Base-by-base conservation (phyloP, 768 basidiomycete genomes). In the Tylopilus rubrobrunneus region DNA sequence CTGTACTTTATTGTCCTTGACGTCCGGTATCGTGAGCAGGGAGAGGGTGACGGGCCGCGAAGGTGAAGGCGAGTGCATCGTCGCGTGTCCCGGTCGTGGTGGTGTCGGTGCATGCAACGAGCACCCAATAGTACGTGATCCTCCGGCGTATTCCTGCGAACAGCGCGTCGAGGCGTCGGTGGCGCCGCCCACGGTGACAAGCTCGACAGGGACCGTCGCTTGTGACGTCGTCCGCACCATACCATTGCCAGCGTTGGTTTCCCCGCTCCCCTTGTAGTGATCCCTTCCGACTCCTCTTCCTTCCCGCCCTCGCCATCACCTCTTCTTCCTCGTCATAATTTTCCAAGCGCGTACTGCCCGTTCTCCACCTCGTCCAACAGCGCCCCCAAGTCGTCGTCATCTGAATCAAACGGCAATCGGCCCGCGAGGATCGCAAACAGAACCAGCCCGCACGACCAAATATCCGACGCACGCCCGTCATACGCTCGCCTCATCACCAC, bases 381-480 rank as follows among this genome's bases (percentile, higher is more conserved):
- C 11, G 78, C 72, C 3, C 79, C 77, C 45, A 88, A 77, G 64
- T 95, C 86, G 59, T 94, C 89, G 66, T 95, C 87, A n/a, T n/a
- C n/a, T n/a, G n/a, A n/a, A 67, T 98, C 93, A 63, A 98, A 98
- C 1, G 95, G 95, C n/a, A 97, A 77, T 41, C 81, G 78, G 7
- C 93, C 92, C 5, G 84, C 83, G 37, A 98, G 77, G n/a, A 98
- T 76, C 19, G 92, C 92, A 62, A 84, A 92, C 51, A 98, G 79
- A 59, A 96, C 93, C 65, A 98, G 84, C 52, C 95, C 95, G 63
- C 94, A 95, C 39, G 93, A 96, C 95, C 95, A 98, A 66, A 95
- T 91, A 71, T 98, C 95, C 19, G 92, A 85, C n/a, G 82, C 78
- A 3, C 85, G 80, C 8, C 94, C 95, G 62, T 92, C 81, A 69